Evolutionary conservation across 2,329 filamentous ascomycete species (phyloP), one percentile per base, ranked within the genome.

Genomic region (Bimuria novae-zelandiae): DNA sequence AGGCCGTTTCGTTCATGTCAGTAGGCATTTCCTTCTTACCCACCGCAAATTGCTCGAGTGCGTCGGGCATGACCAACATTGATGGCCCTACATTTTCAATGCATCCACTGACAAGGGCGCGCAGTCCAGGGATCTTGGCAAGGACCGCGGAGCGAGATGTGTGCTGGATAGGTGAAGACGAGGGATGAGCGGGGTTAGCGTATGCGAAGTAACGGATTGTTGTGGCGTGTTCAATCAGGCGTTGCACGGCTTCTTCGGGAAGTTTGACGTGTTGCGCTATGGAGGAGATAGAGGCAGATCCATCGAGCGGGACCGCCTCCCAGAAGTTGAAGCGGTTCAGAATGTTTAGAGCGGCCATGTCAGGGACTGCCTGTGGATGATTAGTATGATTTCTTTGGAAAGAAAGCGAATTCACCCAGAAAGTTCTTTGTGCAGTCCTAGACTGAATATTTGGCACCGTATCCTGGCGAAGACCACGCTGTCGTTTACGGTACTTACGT

Each of bases 291-390:
- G 78, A 76, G 6, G 79, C 77, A 3, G 74, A 70, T 14, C 78
- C 78, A 21, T 77, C 69, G 1, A 82, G 47, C 2, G 81, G 80
- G 5, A 84, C 79, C 4, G 78, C 76, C 10, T 73, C 69, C 78
- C 79, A 82, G 60, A 83, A 81, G 59, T 82, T 69, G 61, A 82
- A 82, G 56, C 79, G 70, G 61, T 82, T 82, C 14, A 82, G 67
- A 12, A 80, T 67, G 57, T 80, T 79, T 32, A 82, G 71, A 27
- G 59, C 61, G 6, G 77, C 71, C 3, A 75, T 70, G 54, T 81
- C 78, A 2, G 79, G 78, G 42, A 79, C 72, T 29, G 64, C 70
- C 77, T 79, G 48, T 10, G 12, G 7, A n/a, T 2, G 23, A 8
- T 27, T 32, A 47, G 44, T 12, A 8, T 1, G n/a, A 27, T n/a